Evolutionary conservation across 139 green algal genomes (phyloP).

Genomic region (Closterium sp.): DNA sequence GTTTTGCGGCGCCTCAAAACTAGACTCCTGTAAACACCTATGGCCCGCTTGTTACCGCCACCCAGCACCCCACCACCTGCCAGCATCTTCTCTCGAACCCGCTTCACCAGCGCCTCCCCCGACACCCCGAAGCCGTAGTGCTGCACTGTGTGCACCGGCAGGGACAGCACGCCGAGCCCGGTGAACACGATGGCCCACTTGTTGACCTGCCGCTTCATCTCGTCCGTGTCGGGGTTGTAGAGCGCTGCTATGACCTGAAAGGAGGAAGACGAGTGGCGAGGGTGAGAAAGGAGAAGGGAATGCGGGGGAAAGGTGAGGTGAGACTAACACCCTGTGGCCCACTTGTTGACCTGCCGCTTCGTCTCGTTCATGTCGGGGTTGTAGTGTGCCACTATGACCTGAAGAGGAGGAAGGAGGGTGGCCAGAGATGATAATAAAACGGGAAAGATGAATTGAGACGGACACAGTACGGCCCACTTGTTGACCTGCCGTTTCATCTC

Average conservation of each 20-base stretch:
- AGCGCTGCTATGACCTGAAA: neutral
- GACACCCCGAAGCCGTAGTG: constrained; percentile 15
- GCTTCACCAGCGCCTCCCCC: constrained; percentile 34
- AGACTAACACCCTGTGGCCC: neutral
- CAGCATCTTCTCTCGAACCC: constrained; percentile 29
- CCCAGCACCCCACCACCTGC: neutral
- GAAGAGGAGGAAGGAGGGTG: neutral
- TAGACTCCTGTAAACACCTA: too few relatives aligned
- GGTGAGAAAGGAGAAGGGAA: neutral
- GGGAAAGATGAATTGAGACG: too few relatives aligned
- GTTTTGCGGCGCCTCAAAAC: too few relatives aligned
- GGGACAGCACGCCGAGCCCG: neutral
- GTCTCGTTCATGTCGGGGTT: neutral
- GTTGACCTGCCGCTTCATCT: neutral
- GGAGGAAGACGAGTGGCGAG: neutral
- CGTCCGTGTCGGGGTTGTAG: neutral
- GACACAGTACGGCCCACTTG: too few relatives aligned
- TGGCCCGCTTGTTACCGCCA: too few relatives aligned
- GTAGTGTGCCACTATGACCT: neutral
- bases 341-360: neutral
- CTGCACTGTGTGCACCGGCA: neutral
- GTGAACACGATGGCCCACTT: constrained; percentile 21
- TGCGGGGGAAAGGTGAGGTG: too few relatives aligned
- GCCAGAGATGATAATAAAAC: neutral
- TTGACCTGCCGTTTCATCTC: too few relatives aligned